Conservation (phyloP, 345 rosid species). For the Brassica nigra region DNA sequence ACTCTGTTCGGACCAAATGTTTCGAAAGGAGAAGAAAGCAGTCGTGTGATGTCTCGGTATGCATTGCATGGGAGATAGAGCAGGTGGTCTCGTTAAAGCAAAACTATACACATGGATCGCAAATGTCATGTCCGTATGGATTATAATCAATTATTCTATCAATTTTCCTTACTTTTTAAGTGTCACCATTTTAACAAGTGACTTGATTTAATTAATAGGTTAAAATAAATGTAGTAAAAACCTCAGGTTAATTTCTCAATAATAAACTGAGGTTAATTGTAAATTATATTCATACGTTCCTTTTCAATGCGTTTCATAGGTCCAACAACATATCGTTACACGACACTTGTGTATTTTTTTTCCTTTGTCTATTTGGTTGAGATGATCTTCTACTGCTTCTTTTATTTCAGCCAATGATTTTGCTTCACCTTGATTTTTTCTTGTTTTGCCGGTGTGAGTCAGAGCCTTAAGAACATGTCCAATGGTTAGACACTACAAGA, state of each 20-base stretch:
- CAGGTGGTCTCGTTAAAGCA: slow-evolving; percentile 28
- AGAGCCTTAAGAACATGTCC: no score
- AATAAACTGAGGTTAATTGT: background rate
- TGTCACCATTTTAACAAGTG: background rate
- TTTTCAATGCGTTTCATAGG: no score
- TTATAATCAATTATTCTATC: background rate
- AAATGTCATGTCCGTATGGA: background rate
- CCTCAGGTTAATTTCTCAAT: background rate
- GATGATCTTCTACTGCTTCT: no score
- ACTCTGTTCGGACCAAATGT: slow-evolving; percentile 29
- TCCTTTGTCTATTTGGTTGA: no score
- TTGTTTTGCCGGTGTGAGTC: no score
- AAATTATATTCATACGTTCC: background rate
- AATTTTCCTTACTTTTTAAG: background rate
- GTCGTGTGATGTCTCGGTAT: slow-evolving; percentile 24
- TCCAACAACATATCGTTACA: no score
- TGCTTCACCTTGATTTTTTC: no score
- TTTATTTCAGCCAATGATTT: no score
- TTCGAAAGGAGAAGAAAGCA: slow-evolving; percentile 7
- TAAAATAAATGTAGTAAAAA: background rate
- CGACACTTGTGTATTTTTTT: no score
- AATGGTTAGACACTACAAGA: no score
- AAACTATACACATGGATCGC: slow-evolving; percentile 21
- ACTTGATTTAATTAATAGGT: background rate
- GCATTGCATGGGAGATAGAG: slow-evolving; percentile 29